These are phyloP conservation scores for Sisymbrium irio DNA, from an alignment of 345 rosid species.

Conservation along the genomic window DNA sequence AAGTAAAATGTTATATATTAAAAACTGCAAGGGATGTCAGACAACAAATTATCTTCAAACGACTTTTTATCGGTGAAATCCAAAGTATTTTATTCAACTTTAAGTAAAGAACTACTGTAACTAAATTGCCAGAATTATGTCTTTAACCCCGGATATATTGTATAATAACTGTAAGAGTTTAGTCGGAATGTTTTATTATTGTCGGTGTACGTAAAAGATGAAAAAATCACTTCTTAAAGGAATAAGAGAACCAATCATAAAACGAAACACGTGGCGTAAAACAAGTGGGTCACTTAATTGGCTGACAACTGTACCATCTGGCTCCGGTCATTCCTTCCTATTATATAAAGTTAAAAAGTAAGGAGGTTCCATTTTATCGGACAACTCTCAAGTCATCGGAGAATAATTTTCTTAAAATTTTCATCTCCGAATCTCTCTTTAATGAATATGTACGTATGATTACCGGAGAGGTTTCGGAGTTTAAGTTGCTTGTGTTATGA, in stretches of 20 bases:
- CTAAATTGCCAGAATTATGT: not conserved
- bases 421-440: not conserved
- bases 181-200: not conserved
- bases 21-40: not conserved
- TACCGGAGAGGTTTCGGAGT: not conserved
- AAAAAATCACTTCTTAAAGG: not conserved
- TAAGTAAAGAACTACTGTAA: not conserved
- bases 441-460: conserved; percentile 6
- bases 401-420: not conserved
- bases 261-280: not conserved
- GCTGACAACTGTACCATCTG: conserved; percentile 16
- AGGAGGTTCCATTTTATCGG: not conserved
- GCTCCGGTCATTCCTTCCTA: not conserved
- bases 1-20: not conserved
- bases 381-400: not conserved
- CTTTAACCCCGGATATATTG: not conserved
- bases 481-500: not conserved
- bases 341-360: not conserved
- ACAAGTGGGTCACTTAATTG: not conserved
- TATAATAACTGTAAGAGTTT: not conserved
- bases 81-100: not conserved
- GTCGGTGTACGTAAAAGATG: conserved; percentile 10
- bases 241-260: not conserved
- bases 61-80: not conserved
- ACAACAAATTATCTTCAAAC: not conserved